Conservation (phyloP, 2,329 filamentous ascomycete species). For the Xylariaceae sp. region DNA sequence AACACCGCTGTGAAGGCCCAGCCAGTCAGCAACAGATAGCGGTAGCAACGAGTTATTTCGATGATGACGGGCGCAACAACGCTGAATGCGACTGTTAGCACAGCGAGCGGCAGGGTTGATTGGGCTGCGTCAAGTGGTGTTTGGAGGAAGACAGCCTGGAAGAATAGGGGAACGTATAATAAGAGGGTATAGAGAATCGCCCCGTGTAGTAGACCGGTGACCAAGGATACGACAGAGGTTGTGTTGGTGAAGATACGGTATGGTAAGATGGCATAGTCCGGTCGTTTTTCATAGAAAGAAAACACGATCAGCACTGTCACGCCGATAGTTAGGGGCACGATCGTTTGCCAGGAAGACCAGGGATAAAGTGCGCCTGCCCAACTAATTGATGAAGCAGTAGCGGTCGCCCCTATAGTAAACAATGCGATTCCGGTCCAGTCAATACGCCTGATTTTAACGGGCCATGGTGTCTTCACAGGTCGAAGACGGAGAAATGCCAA, state of each 20-base stretch:
- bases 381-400: slow-evolving; percentile 4
- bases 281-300: slow-evolving; percentile 52
- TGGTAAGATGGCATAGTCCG: slow-evolving; percentile 21
- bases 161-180: neutral
- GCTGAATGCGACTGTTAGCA: slow-evolving; percentile 1
- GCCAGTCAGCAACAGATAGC: neutral
- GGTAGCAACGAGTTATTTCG: neutral
- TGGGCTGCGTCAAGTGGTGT: neutral
- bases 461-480: slow-evolving; percentile 41
- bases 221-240: neutral
- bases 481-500: slow-evolving; percentile 52
- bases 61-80: neutral
- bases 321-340: slow-evolving; percentile 57
- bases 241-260: neutral
- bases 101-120: neutral
- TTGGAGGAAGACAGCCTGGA: neutral
- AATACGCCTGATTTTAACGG: slow-evolving; percentile 50
- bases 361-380: slow-evolving; percentile 61
- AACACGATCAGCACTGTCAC: slow-evolving; percentile 49
- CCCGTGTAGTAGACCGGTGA: neutral
- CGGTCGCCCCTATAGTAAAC: slow-evolving; percentile 60
- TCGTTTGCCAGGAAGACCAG: slow-evolving; percentile 61
- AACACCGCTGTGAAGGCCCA: slow-evolving; percentile 1
- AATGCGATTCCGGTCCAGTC: slow-evolving; percentile 63
- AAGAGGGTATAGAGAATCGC: neutral